These are phyloP conservation scores for Ophiostoma ips DNA, from an alignment of 2,329 filamentous ascomycete species.

Conservation along the genomic window DNA sequence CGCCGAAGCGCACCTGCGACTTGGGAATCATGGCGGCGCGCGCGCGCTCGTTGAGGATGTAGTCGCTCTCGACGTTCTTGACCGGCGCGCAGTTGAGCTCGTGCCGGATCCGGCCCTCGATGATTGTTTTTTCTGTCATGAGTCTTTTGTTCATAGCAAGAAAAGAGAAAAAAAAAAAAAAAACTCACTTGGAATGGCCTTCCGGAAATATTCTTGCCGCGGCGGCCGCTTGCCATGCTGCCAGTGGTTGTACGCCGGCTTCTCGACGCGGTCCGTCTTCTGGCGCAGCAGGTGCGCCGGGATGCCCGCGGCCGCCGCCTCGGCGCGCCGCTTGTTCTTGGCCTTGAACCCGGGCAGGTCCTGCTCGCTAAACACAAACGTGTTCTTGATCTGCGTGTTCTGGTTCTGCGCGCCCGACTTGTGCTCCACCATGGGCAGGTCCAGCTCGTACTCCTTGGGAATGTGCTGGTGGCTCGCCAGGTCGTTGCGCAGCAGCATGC, in stretches of 20 bases:
- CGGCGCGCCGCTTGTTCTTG: conserved; percentile 41
- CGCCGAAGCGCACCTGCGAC: conserved; percentile 38
- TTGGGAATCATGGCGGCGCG: conserved; percentile 47
- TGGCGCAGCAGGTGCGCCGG: conserved; percentile 36
- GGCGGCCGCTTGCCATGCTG: conserved; percentile 13
- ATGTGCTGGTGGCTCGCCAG: conserved; percentile 55
- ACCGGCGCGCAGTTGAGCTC: conserved; percentile 65
- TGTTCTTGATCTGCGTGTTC: conserved; percentile 56
- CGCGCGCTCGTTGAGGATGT: conserved; percentile 44
- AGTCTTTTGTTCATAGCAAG: background rate
- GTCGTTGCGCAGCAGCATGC: conserved; percentile 55
- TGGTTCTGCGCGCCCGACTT: conserved; percentile 12
- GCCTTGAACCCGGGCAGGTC: conserved; percentile 66
- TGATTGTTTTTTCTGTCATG: conserved; percentile 56
- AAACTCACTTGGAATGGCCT: conserved; percentile 55
- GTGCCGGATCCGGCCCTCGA: conserved; percentile 59
- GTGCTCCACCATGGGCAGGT: conserved; percentile 42
- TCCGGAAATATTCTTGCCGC: conserved; percentile 44
- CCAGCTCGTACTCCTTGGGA: conserved; percentile 80
- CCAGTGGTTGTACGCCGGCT: conserved; percentile 23
- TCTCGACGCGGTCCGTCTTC: conserved; percentile 28
- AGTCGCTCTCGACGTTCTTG: conserved; percentile 54
- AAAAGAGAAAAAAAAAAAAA: background rate
- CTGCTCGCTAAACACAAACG: conserved; percentile 86
- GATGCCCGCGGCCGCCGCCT: conserved; percentile 43